Percentiles rank a stretch among this genome's conserved stretches.
Conservation (phyloP, 225 moss, liverwort and hornwort genomes). For the Lunularia cruciata region DNA sequence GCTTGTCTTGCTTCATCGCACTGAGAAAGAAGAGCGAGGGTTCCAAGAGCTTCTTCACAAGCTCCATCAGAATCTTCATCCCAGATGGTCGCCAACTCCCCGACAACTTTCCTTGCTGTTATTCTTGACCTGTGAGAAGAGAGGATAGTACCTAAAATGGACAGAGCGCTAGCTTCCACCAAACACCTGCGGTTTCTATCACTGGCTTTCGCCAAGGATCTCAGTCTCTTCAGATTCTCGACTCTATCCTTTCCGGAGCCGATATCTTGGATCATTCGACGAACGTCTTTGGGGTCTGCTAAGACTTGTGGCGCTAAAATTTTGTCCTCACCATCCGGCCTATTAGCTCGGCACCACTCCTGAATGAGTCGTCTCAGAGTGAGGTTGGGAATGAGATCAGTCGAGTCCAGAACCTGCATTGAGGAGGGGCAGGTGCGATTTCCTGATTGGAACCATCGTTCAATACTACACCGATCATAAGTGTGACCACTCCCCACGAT, state of each 20-base stretch:
- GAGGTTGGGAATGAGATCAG: slow-evolving; percentile 32
- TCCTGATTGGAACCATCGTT: slow-evolving; percentile 28
- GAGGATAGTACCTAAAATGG: neutral
- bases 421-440: slow-evolving; percentile 30
- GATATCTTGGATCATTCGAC: neutral
- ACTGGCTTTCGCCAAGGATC: neutral
- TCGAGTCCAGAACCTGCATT: slow-evolving; percentile 9
- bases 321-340: neutral
- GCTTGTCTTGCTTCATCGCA: neutral
- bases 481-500: slow-evolving; percentile 25
- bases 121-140: neutral
- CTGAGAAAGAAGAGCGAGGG: slow-evolving; percentile 52
- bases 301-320: neutral
- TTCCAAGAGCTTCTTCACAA: slow-evolving; percentile 51
- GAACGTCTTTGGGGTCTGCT: neutral
- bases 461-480: slow-evolving; percentile 29
- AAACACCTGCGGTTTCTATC: neutral
- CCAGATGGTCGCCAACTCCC: neutral
- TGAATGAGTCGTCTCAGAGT: slow-evolving; percentile 20
- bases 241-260: neutral
- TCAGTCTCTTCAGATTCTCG: neutral
- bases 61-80: slow-evolving; percentile 31
- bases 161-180: neutral
- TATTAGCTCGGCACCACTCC: slow-evolving; percentile 20
- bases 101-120: neutral